Evolutionary conservation across 345 rosid genomes (phyloP).

Genomic region (Boechera retrofracta): DNA sequence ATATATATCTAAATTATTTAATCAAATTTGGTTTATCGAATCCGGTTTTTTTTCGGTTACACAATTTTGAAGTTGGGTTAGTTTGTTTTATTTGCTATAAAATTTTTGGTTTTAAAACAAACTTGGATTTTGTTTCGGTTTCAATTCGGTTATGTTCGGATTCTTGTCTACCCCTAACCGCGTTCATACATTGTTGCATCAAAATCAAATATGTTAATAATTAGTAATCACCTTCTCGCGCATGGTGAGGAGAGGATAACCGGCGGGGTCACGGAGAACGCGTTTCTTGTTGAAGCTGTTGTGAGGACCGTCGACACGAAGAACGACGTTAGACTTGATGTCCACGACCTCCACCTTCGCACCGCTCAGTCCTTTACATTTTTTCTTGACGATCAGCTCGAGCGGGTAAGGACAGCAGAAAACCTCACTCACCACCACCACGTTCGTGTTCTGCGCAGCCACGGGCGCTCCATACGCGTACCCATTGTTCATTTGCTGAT

Average conservation of each 20-base stretch:
- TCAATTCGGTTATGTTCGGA: no score
- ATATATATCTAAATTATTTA: no score
- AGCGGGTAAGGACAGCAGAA: conserved; percentile 38
- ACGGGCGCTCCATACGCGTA: conserved; percentile 27
- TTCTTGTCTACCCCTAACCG: no score
- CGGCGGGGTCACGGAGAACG: conserved; percentile 32
- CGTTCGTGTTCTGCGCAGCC: conserved; percentile 1
- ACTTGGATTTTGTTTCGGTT: no score
- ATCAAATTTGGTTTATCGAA: no score
- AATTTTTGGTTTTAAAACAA: no score
- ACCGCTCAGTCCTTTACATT: conserved; percentile 33
- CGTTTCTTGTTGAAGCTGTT: conserved; percentile 35
- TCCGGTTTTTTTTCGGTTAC: no score
- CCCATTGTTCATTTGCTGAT: conserved; percentile 16
- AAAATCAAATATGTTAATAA: background rate
- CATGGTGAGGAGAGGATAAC: conserved; percentile 43
- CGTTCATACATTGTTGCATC: background rate
- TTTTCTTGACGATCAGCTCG: conserved; percentile 39
- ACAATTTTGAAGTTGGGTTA: background rate
- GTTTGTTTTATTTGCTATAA: background rate
- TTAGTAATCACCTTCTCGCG: conserved; percentile 36
- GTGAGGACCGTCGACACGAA: conserved; percentile 33
- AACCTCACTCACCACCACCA: conserved; percentile 29
- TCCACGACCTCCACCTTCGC: conserved; percentile 16
- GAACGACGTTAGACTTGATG: conserved; percentile 32